These are phyloP conservation scores for Thamnidium elegans DNA, from an alignment of 192 early-diverging fungal genomes.

Conservation along the genomic window DNA sequence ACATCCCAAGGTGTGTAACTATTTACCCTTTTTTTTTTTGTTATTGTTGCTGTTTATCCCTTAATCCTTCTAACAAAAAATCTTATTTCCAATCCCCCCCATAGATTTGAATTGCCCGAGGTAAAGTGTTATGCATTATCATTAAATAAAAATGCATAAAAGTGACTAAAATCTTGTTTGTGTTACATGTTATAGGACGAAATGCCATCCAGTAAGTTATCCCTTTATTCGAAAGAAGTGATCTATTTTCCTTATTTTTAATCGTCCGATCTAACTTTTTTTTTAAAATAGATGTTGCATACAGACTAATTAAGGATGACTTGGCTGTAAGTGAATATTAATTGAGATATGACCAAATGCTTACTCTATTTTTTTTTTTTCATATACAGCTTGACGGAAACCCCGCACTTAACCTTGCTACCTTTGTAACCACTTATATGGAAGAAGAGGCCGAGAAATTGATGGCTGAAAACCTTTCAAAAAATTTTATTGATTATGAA, in stretches of 20 bases:
- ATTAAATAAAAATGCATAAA: neutral
- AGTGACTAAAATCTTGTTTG: neutral
- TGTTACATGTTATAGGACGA: slow-evolving; percentile 10
- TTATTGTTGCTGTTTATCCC: neutral
- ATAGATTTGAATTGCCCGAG: slow-evolving; percentile 25
- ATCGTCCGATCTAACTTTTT: neutral
- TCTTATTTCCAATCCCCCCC: no score
- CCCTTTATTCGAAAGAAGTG: neutral
- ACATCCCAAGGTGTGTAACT: slow-evolving; percentile 22
- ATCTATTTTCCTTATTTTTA: neutral
- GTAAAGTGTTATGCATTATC: slow-evolving; percentile 12
- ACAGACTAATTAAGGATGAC: slow-evolving; percentile 40
- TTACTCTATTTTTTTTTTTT: neutral
- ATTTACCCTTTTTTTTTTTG: neutral
- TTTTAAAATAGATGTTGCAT: slow-evolving; percentile 27
- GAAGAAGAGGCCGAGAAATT: slow-evolving; percentile 76
- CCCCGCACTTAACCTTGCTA: slow-evolving; percentile 72
- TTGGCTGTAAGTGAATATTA: slow-evolving; percentile 26
- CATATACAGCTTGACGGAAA: slow-evolving; percentile 69
- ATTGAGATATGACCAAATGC: neutral
- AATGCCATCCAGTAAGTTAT: slow-evolving; percentile 26
- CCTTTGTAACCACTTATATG: slow-evolving; percentile 63
- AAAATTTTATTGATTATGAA: slow-evolving; percentile 69
- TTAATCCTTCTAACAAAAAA: neutral
- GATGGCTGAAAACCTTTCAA: slow-evolving; percentile 69